Evolutionary conservation across 352 stramenopile species (phyloP), one percentile per base, ranked within the genome.

Genomic region (Globisporangium polare): DNA sequence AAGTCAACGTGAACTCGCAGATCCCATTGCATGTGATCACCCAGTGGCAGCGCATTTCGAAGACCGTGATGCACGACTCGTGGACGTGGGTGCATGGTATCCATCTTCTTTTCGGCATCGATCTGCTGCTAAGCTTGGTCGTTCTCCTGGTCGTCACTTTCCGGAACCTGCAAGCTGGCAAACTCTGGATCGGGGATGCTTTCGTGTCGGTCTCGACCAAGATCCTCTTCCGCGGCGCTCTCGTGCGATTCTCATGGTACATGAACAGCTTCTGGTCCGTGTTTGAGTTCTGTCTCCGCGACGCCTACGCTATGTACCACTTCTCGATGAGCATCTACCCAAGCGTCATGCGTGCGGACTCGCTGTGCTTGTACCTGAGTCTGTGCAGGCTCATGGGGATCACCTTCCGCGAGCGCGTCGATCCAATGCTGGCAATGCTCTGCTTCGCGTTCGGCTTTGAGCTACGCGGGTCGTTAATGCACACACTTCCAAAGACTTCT

Each of bases 61-160:
- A 60, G 17, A 42, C 68, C 0, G 18, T 72, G 0, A 66, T 80
- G 27, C 56, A 67, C 20, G 68, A 86, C 50, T 78, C 72, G 24
- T 86, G 77, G 74, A 67, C 70, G 5, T 86, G 74, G 77, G 72
- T 83, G 2, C 72, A 86, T 26, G 35, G 66, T 2, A 65, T 86
- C 35, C 70, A 86, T 29, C 26, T 83, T 26, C 54, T 81, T 24
- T 72, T 83, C 39, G 72, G 50, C 3, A 41, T 71, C 10, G 67
- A 81, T 52, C 72, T 66, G 0, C 53, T 78, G 15, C 64, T 74
- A 2, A 75, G 71, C 20, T 37, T 81, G 8, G 43, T 65, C n/a
- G 51, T 83, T 2, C 50, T 82, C 10, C 10, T 76, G 8, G 17
- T 75, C 8, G 68, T 82, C 17, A 58, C 74, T 2, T 68, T 65